Percentiles rank a stretch among this genome's conserved stretches.
Conservation (phyloP, 345 rosid species). For the Citrus maxima region DNA sequence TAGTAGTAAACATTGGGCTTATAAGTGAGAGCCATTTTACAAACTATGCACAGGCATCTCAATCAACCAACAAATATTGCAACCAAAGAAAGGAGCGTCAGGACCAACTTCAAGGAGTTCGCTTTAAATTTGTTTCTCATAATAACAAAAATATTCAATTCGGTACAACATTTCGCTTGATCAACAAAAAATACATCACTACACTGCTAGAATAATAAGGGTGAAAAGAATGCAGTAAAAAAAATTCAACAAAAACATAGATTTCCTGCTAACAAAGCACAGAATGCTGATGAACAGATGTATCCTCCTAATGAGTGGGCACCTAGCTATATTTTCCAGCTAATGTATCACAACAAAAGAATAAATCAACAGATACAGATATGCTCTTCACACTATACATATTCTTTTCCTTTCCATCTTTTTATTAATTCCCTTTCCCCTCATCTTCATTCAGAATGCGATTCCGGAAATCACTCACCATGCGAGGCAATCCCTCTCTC, state of each 20-base stretch:
- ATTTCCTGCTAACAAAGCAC: constrained; percentile 9
- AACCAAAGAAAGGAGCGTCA: not conserved
- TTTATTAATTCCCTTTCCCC: constrained; percentile 53
- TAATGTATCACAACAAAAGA: constrained; percentile 12
- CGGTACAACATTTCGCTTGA: not conserved
- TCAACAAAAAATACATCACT: not conserved
- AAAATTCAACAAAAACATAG: constrained; percentile 5
- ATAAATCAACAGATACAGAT: constrained; percentile 24
- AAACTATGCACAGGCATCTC: not conserved
- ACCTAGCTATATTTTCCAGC: constrained; percentile 17
- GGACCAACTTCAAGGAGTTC: not conserved
- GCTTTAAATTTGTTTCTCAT: not conserved
- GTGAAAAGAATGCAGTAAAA: not conserved
- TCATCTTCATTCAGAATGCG: constrained; percentile 85
- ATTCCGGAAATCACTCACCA: constrained; percentile 88
- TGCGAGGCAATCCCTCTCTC: constrained; percentile 83
- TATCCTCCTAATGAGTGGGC: constrained; percentile 12
- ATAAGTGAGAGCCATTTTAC: not conserved
- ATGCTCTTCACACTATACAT: constrained; percentile 43
- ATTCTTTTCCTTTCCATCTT: not conserved
- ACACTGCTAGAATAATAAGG: not conserved
- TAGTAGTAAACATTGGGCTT: not conserved
- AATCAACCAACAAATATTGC: not conserved
- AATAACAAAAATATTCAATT: not conserved
- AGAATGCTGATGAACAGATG: not conserved